Base-by-base conservation (phyloP, 2,329 filamentous ascomycete species). In the Alternaria ventricosa region DNA sequence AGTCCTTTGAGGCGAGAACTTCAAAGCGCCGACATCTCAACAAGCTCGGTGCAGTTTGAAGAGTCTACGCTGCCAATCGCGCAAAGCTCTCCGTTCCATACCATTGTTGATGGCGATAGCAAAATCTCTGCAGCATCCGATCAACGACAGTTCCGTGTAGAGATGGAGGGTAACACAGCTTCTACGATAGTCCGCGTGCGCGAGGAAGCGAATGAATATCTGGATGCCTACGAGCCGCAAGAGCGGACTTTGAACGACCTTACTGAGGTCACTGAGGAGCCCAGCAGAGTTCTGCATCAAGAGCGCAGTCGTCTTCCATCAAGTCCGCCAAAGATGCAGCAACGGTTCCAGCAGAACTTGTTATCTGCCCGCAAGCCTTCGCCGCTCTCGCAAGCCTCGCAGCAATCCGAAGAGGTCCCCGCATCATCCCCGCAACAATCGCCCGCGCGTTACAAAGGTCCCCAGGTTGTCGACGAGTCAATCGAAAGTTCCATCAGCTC, bases 211-310 rank as follows among this genome's bases (percentile, higher is more conserved):
- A 71, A 79, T 56, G 75, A 69, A 13, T 78, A 78, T 51, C 71
- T 76, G 3, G 66, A 76, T 9, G 77, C 77, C 2, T 80, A 79
- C 55, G 72, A 75, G 46, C 64, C 70, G 6, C 78, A 77, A 59
- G 70, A 77, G 23, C 75, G 73, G 12, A 73, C 71, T 6, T 61
- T 79, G 11, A 62, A 76, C 22, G 74, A 78, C 30, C 75, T 79
- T 25, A 71, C 73, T 25, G 77, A 79, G 60, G 71, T 78, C n/a
- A 79, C 77, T 1, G 77, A 79, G 59, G 77, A 79, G 53, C 70
- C 66, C 10, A 78, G 76, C 58, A 69, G 67, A 43, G 74, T 66
- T 36, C 1, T 4, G 59, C 66, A 69, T 15, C 64, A 61, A 12
- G 61, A 68, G 3, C 63, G 59, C 2, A 75, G 61, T 25, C 55